These are phyloP conservation scores for Neospora caninum DNA, from an alignment of 169 alveolate species.

Conservation along the genomic window DNA sequence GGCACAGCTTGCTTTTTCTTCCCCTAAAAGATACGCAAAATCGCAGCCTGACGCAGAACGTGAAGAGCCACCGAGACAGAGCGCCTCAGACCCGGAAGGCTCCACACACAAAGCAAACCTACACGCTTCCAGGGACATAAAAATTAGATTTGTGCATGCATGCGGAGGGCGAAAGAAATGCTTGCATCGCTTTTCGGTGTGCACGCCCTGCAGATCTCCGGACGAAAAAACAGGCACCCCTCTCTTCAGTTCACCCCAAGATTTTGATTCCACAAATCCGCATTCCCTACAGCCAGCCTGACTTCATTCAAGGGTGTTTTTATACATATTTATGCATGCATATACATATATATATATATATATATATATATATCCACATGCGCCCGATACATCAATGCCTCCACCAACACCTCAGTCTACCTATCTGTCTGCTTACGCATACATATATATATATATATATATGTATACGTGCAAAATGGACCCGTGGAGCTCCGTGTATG, in stretches of 20 bases:
- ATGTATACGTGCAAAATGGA: not conserved
- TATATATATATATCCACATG: not conserved
- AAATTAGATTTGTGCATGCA: too few species aligned
- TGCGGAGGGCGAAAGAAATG: too few species aligned
- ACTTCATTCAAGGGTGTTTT: too few species aligned
- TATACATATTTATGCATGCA: not conserved
- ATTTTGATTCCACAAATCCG: too few species aligned
- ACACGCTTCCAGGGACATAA: too few species aligned
- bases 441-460: not conserved
- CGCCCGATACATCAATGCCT: not conserved
- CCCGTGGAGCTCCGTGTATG: not conserved
- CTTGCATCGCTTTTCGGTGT: too few species aligned
- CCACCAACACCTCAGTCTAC: not conserved
- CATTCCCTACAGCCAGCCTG: too few species aligned
- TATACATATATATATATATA: slow-evolving; percentile 6
- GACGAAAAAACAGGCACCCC: too few species aligned
- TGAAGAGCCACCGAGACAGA: not conserved
- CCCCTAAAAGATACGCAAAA: not conserved
- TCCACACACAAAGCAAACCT: not conserved
- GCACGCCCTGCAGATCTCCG: too few species aligned
- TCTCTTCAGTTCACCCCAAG: too few species aligned
- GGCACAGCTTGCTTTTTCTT: not conserved
- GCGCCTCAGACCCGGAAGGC: not conserved
- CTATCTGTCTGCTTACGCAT: not conserved
- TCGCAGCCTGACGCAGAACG: not conserved